Evolutionary conservation across 106 monocot species (phyloP).

Genomic region (Triglochin maritima): DNA sequence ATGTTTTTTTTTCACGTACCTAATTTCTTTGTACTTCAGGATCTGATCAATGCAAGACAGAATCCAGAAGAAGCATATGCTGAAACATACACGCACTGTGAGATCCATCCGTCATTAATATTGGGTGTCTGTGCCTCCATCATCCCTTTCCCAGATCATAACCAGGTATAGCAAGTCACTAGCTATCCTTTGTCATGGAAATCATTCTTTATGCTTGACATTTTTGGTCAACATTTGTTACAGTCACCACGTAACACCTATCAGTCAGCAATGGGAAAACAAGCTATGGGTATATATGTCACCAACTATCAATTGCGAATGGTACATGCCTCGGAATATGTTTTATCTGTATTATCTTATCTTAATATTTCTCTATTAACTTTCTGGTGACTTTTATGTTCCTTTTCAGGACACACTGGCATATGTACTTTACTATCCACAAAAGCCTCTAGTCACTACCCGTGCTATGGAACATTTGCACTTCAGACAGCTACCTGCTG

Average conservation of each 20-base stretch:
- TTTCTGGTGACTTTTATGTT: neutral
- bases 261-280: conserved; percentile 99
- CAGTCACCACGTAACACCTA: conserved; percentile 99
- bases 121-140: conserved; percentile 99
- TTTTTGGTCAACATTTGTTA: neutral
- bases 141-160: conserved; percentile 98
- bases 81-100: conserved; percentile 97
- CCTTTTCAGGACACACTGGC: conserved; percentile 85
- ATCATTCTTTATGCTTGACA: neutral
- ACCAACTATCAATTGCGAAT: conserved; percentile 95
- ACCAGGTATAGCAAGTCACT: conserved; percentile 46
- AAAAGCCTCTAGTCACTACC: conserved; percentile 98
- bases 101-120: conserved; percentile 95
- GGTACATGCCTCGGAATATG: conserved; percentile 27
- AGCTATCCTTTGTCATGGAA: neutral
- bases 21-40: conserved; percentile 31
- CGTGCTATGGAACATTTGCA: conserved; percentile 99
- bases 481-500: conserved; percentile 94
- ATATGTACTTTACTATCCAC: conserved; percentile 98
- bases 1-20: too few relatives aligned
- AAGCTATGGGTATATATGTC: conserved; percentile 99
- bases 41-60: conserved; percentile 83
- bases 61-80: conserved; percentile 86
- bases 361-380: neutral
- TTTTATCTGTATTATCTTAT: too few relatives aligned